A percentile compares a stretch with the other conserved stretches of the same genome.
phyloP scores from a whole-genome alignment of 192 early-diverging fungal genomes.

The Spizellomyces sp. region DNA sequence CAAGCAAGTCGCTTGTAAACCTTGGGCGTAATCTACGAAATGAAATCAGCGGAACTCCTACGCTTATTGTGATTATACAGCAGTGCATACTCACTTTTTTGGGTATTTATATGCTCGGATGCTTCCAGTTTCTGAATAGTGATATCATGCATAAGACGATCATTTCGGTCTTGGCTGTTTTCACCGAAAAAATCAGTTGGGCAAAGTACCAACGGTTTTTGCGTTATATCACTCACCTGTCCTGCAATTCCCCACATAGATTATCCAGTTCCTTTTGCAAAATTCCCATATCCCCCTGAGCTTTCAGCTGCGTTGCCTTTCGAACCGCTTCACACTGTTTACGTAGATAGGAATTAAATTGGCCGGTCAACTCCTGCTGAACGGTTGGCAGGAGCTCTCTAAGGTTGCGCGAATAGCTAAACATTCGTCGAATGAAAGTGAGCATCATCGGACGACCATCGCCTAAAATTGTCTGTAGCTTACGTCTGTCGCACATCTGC shows the following conservation, averaged over 20 bases:
- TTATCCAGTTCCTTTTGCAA: constrained; percentile 24
- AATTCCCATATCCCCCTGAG: constrained; percentile 16
- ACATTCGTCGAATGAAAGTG: background rate
- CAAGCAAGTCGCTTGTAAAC: constrained; percentile 29
- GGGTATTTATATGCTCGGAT: constrained; percentile 19
- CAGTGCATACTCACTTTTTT: constrained; percentile 18
- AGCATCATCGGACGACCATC: background rate
- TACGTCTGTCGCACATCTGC: constrained; percentile 23
- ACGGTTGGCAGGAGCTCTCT: constrained; percentile 5
- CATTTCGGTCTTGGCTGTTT: constrained; percentile 14
- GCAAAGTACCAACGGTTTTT: background rate
- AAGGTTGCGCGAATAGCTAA: background rate
- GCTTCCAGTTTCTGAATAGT: background rate
- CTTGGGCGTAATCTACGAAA: constrained; percentile 31
- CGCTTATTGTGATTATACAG: background rate
- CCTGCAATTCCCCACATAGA: constrained; percentile 12
- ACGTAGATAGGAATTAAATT: background rate
- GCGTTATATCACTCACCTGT: constrained; percentile 4
- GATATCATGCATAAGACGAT: constrained; percentile 8
- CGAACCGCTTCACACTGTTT: background rate
- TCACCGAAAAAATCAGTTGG: background rate
- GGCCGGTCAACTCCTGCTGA: background rate
- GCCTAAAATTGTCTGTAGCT: background rate
- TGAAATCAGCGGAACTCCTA: background rate
- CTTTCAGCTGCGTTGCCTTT: constrained; percentile 3